A percentile compares a stretch with the other conserved stretches of the same genome.
Evolutionary conservation across 306 rosid genomes (phyloP).

Genomic region (Pterocarpus santalinus): DNA sequence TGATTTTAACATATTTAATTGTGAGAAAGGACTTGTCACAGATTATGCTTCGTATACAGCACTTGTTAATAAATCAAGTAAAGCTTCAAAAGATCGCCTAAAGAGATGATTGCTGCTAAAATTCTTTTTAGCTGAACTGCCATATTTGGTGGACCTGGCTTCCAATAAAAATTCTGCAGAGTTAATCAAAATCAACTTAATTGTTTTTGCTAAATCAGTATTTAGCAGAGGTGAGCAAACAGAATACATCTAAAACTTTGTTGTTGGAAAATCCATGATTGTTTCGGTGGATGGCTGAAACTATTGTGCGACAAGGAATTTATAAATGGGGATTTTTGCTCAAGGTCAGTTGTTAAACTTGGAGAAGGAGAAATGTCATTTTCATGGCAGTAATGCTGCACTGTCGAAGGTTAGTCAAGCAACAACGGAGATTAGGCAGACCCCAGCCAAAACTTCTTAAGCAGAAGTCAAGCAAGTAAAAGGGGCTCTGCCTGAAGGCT

Average conservation of each 20-base stretch:
- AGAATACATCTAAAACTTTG: background rate
- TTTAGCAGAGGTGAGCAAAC: background rate
- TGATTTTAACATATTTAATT: slow-evolving; percentile 55
- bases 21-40: slow-evolving; percentile 74
- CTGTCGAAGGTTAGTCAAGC: slow-evolving; percentile 52
- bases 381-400: slow-evolving; percentile 47
- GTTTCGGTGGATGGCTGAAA: slow-evolving; percentile 12
- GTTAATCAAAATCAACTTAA: background rate
- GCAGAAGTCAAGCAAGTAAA: slow-evolving; percentile 68
- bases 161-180: background rate
- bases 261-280: background rate
- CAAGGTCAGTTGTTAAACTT: slow-evolving; percentile 45
- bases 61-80: slow-evolving; percentile 61
- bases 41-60: slow-evolving; percentile 80
- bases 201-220: background rate
- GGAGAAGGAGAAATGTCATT: slow-evolving; percentile 6
- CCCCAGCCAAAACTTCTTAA: slow-evolving; percentile 52
- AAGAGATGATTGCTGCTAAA: slow-evolving; percentile 57
- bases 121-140: slow-evolving; percentile 8
- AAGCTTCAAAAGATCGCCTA: slow-evolving; percentile 53
- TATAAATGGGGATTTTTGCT: slow-evolving; percentile 43
- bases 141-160: slow-evolving; percentile 29
- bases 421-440: slow-evolving; percentile 50
- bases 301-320: background rate
- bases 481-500: slow-evolving; percentile 94